Evolutionary conservation across 257 asterid species (phyloP).

Genomic region (Solanum medicagineum): DNA sequence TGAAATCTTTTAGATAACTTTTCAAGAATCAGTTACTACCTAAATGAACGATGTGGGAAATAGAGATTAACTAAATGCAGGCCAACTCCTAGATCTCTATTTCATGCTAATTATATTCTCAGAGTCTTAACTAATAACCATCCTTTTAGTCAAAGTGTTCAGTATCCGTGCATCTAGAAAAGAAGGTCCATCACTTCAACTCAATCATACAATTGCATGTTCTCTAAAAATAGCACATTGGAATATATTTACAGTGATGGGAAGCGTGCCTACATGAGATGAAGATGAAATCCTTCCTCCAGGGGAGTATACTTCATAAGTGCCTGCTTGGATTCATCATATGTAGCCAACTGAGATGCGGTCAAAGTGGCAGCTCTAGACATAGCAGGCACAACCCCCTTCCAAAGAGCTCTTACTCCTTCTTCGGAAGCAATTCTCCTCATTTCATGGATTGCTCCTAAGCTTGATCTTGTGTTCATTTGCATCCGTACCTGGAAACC

Average conservation of each 20-base stretch:
- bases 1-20: not conserved
- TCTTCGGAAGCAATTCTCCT: constrained; percentile 64
- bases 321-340: constrained; percentile 89
- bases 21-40: not conserved
- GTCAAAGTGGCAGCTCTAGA: constrained; percentile 85
- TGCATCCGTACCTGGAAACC: constrained; percentile 68
- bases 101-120: not conserved
- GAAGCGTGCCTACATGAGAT: constrained; percentile 48
- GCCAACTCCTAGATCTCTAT: not conserved
- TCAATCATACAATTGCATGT: not conserved
- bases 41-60: not conserved
- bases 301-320: constrained; percentile 69
- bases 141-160: not conserved
- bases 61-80: not conserved
- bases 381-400: constrained; percentile 97
- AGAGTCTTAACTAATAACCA: not conserved
- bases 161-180: not conserved
- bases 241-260: not conserved
- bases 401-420: constrained; percentile 84
- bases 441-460: constrained; percentile 50
- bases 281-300: constrained; percentile 84
- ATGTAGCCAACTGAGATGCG: constrained; percentile 83
- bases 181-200: not conserved
- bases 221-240: not conserved
- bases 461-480: constrained; percentile 35